Base-by-base conservation (phyloP, 352 stramenopile species). In the Pseudoperonospora humuli region DNA sequence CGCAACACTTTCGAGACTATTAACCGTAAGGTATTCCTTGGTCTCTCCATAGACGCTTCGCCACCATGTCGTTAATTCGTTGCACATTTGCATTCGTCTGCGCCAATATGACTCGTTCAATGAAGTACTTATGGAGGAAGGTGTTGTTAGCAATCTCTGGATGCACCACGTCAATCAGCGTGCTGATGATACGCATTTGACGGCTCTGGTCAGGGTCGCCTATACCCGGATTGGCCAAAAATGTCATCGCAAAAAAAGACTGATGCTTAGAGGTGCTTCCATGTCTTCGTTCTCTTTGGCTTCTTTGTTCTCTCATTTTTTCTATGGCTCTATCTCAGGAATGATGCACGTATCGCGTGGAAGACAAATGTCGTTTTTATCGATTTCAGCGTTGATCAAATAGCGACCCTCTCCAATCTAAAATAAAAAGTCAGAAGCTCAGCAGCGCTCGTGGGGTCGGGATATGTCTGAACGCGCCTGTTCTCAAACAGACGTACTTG, bases 401-500 rank as follows among this genome's bases (percentile, higher is more conserved):
- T 26, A 26, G 4, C 23, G 23, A 39, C 33, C 33, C 18, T 39
- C 33, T 3, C 33, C 18, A 26, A 39, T 39, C n/a, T 39, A 10
- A 23, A 39, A 19, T 26, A 39, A 26, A 11, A 39, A 39, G 5
- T 26, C 8, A 10, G 33, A 39, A 15, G 26, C 39, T 28, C 17
- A 0, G 40, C 29, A 3, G 40, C 40, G 15, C 9, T 29, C n/a
- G 18, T 27, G 10, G 39, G 27, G 20, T 45, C 27, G 0, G 13
- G 28, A 13, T 25, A 35, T 11, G 32, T 38, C 10, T 10, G 13
- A 15, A 25, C 32, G 6, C 32, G 32, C 45, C 44, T 53, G 3
- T 45, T 54, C 9, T 44, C 34, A 0, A 10, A 28, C 0, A 40
- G 33, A 21, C n/a, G 32, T 11, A 50, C 14, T 27, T 50, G 39